Evolutionary conservation across 2,329 filamentous ascomycete genomes (phyloP), one percentile per base, ranked within the genome.

Genomic region (Ascosphaera apis): DNA sequence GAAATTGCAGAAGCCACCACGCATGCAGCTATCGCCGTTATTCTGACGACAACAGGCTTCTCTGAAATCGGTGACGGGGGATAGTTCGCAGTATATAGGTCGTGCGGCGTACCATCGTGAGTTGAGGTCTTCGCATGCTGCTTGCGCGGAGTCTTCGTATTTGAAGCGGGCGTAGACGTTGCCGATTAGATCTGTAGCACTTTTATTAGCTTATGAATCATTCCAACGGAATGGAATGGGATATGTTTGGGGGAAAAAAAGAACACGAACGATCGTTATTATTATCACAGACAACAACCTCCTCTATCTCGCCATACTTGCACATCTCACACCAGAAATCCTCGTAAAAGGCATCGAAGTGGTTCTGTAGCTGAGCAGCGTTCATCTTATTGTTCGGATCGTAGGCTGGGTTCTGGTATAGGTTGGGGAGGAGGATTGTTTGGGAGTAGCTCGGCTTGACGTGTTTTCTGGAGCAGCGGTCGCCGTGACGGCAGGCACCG

Each of bases 241-340:
- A 35, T 21, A 17, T 25, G 33, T 6, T 28, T 25, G 15, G 31
- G 33, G 28, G 23, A 37, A 30, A 19, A n/a, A 21, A 40, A 15
- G 13, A 33, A 37, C 39, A 69, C 74, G 48, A 56, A 80, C 75
- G 86, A 54, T 98, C 88, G 61, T 98, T 98, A 61, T 95, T 95
- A 60, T 98, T 98, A 63, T 98, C 88, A 61, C 88, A 98, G 2
- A 98, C 86, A 9, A 98, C 88, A 9, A 98, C 71, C 62, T 98
- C 88, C 61, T 98, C 88, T 25, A 95, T 67, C 61, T 95, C 82
- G 46, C 88, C 88, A 56, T 91, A 98, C 61, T 91, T 83, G 76
- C 88, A 95, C 65, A 98, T 81, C 69, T 98, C 88, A 63, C 86
- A 95, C 86, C 88, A 98, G 46, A 98, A 83, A 56, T 98, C 88